phyloP scores from a whole-genome alignment of 768 basidiomycete genomes.

The Trametes sanguinea region DNA sequence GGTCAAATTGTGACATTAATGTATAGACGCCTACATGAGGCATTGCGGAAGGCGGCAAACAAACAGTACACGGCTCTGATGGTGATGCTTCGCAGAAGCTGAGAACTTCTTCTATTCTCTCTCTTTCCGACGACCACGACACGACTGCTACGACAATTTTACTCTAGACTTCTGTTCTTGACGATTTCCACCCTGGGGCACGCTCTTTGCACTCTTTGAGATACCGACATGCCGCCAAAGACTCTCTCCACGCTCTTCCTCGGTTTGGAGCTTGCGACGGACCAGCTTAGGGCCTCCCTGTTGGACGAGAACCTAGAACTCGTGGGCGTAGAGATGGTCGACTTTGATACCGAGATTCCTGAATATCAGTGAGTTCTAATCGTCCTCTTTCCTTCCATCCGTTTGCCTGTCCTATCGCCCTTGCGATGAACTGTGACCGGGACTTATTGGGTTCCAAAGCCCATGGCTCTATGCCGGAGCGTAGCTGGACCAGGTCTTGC shows the following conservation, averaged over 20 bases:
- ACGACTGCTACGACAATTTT: conserved; percentile 23
- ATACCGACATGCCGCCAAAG: conserved; percentile 38
- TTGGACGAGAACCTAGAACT: conserved; percentile 83
- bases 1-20: not conserved
- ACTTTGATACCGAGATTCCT: conserved; percentile 77
- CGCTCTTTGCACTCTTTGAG: conserved; percentile 5
- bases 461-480: too few relatives aligned
- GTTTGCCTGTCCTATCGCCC: not conserved
- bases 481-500: too few relatives aligned
- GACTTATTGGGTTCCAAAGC: too few relatives aligned
- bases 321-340: conserved; percentile 78
- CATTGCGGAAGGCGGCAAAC: conserved; percentile 19
- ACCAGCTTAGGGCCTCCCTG: conserved; percentile 81
- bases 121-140: conserved; percentile 25
- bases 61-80: conserved; percentile 22
- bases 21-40: conserved; percentile 20
- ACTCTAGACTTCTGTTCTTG: conserved; percentile 8
- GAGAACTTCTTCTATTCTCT: conserved; percentile 12
- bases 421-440: too few relatives aligned
- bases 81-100: conserved; percentile 25
- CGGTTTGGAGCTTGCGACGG: conserved; percentile 82
- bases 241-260: conserved; percentile 64
- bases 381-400: not conserved
- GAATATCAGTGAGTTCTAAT: conserved; percentile 75
- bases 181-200: conserved; percentile 5